A percentile compares a stretch with the other conserved stretches of the same genome.
Evolutionary conservation across 441 rosid species (phyloP).

Genomic region (Gossypium schwendimanii): DNA sequence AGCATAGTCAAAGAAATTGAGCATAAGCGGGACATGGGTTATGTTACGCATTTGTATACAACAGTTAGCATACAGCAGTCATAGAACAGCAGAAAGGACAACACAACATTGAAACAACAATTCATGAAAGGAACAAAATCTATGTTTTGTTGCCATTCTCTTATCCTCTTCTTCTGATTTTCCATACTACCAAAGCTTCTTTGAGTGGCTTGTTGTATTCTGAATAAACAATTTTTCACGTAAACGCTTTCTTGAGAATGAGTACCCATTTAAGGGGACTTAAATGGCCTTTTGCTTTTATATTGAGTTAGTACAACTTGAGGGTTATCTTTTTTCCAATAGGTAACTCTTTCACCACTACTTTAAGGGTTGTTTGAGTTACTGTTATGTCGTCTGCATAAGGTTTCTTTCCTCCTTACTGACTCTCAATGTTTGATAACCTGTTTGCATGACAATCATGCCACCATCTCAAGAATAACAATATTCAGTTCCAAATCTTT

Average conservation of each 20-base stretch:
- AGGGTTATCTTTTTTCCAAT: not conserved
- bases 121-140: not conserved
- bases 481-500: not conserved
- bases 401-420: not conserved
- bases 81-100: not conserved
- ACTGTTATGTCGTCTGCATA: not conserved
- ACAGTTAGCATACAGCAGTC: not conserved
- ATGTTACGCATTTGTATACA: not conserved
- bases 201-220: slow-evolving; percentile 1
- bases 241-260: not conserved
- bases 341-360: not conserved
- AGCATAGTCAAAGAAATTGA: not conserved
- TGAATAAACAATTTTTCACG: not conserved
- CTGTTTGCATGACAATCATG: not conserved
- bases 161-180: not conserved
- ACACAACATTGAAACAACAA: not conserved
- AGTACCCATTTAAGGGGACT: not conserved
- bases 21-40: not conserved
- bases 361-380: not conserved
- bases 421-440: not conserved
- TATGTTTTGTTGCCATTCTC: not conserved
- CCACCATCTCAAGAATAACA: not conserved
- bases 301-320: not conserved
- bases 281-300: not conserved
- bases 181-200: not conserved